A percentile compares a stretch with the other conserved stretches of the same genome.
Conservation (phyloP, 2,329 filamentous ascomycete genomes). For the Xylaria sp. region DNA sequence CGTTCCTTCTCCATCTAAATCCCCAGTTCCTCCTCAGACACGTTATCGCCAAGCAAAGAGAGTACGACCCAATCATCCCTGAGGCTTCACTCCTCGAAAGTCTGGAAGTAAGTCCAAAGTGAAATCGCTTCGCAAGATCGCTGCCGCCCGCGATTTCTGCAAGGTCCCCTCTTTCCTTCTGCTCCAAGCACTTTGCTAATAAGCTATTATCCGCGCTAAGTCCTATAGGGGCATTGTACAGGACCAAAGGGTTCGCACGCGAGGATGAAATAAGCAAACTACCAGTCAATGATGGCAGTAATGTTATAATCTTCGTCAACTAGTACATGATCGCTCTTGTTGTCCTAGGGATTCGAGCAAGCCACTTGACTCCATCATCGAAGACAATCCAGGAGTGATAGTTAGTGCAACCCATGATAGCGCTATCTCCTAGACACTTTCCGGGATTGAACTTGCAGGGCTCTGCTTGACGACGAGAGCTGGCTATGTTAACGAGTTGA, state of each 20-base stretch:
- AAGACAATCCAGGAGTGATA: constrained; percentile 29
- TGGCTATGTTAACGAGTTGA: constrained; percentile 32
- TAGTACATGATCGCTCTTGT: constrained; percentile 38
- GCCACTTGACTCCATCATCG: constrained; percentile 30
- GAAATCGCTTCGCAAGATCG: constrained; percentile 28
- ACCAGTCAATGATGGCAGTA: constrained; percentile 54
- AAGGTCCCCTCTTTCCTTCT: constrained; percentile 27
- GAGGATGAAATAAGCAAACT: constrained; percentile 47
- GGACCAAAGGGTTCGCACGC: constrained; percentile 27
- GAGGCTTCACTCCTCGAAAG: constrained; percentile 11
- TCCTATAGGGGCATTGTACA: background rate
- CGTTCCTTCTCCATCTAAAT: constrained; percentile 1
- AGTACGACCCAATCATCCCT: constrained; percentile 19
- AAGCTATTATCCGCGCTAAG: constrained; percentile 10
- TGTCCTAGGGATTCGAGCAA: constrained; percentile 18
- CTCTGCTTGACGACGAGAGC: constrained; percentile 27
- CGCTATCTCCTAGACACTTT: constrained; percentile 22
- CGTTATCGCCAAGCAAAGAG: constrained; percentile 24
- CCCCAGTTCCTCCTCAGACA: background rate
- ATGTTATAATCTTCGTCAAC: constrained; percentile 51
- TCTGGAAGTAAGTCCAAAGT: constrained; percentile 20
- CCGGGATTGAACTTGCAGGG: constrained; percentile 37
- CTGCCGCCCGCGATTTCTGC: constrained; percentile 10
- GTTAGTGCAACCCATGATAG: constrained; percentile 21
- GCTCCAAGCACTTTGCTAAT: background rate